Percentiles rank a stretch among this genome's conserved stretches.
Conservation (phyloP, 202 grass and related monocot genomes). For the Carex sylvatica region DNA sequence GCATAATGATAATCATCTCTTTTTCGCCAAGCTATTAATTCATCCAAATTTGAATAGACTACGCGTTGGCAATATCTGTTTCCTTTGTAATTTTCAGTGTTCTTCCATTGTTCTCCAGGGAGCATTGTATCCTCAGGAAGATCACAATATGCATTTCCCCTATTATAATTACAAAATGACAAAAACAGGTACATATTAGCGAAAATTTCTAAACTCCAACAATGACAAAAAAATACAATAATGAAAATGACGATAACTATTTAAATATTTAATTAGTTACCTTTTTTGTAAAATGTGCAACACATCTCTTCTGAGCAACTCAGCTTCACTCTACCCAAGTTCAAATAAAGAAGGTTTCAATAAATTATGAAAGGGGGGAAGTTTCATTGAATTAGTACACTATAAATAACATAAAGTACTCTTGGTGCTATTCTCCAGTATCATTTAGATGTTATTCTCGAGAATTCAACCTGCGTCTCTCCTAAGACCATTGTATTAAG, state of each 20-base stretch:
- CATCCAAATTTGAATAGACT: not conserved
- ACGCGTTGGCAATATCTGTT: not conserved
- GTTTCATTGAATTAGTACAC: not conserved
- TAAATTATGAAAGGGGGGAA: not conserved
- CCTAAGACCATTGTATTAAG: too few relatives aligned
- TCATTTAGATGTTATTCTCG: too few relatives aligned
- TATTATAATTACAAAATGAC: conserved; percentile 26
- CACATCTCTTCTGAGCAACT: too few relatives aligned
- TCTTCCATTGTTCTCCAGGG: conserved; percentile 61
- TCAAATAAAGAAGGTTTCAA: not conserved
- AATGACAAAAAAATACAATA: not conserved
- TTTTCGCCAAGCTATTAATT: not conserved
- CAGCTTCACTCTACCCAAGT: conserved; percentile 69
- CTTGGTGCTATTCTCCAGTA: too few relatives aligned
- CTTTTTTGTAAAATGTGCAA: conserved; percentile 90
- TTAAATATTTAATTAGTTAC: conserved; percentile 23
- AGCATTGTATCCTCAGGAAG: conserved; percentile 92
- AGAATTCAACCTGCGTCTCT: too few relatives aligned
- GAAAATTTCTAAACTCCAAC: not conserved
- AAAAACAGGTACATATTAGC: not conserved
- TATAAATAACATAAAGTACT: not conserved
- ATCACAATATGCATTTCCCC: conserved; percentile 80
- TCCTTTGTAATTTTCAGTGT: not conserved
- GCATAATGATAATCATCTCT: not conserved
- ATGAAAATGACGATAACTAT: not conserved